Base-by-base conservation (phyloP, 2,329 filamentous ascomycete species). In the Cladophialophora carrionii region DNA sequence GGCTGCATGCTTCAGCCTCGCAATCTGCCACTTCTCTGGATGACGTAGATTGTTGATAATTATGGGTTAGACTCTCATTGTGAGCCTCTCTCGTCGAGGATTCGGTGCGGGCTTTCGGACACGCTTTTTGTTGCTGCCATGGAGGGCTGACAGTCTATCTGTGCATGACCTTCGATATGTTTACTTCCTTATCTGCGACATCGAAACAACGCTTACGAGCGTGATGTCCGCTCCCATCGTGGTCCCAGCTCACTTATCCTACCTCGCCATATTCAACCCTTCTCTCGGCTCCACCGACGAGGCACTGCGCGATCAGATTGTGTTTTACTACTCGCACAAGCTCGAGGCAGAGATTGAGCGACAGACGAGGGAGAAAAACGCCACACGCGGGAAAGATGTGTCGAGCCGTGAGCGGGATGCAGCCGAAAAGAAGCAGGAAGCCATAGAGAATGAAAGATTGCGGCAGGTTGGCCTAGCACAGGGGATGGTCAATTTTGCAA, bases 391-490 rank as follows among this genome's bases (percentile, higher is more conserved):
- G n/a, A 22, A 55, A 46, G 29, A 37, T 58, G 41, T 37, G 46
- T 32, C 55, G 4, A 10, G 12, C 43, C 56, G 41, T 10, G 31
- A 62, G 24, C 31, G 61, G 60, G 34, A 65, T 34, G 52, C 17
- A 8, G 26, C 53, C 43, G 63, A 72, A 56, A 76, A 72, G 46
- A 72, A 77, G 31, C 71, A 73, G 9, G 80, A 85, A 56, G 87
- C 91, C 70, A 87, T 92, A 73, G 87, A 88, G 74, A 95, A 98
- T 77, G 90, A 96, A 79, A 89, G 89, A 72, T 81, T 98, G 73
- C 87, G 95, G 70, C 93, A 97, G 81, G 92, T 99, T 75, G 95
- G 95, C 43, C 86, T 99, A 68, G 95, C 95, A 48, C 95, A 99
- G 80, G 95, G 93, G 75, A 96, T 98, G 89, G 89, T 96, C 65